Conservation (phyloP, 768 basidiomycete genomes). For the Cantharellus cinnabarinus region DNA sequence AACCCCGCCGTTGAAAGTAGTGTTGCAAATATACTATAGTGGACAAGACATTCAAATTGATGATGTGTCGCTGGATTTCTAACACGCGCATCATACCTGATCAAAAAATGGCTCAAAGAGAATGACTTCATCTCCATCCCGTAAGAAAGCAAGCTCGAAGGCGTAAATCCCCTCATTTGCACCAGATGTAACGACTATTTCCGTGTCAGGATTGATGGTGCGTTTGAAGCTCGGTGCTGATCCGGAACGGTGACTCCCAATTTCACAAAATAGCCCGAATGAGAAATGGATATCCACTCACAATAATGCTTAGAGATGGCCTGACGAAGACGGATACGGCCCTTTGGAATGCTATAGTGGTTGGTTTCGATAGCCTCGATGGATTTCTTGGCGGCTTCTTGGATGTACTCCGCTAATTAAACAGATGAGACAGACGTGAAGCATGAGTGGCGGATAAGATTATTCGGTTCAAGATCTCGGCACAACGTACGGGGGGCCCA, state of each 20-base stretch:
- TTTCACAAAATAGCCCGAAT: neutral
- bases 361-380: slow-evolving; percentile 41
- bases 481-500: slow-evolving; percentile 28
- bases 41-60: neutral
- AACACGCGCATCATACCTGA: slow-evolving; percentile 14
- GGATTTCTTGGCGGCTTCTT: slow-evolving; percentile 49
- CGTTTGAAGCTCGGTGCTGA: slow-evolving; percentile 24
- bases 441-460: neutral
- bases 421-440: too few relatives aligned
- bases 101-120: slow-evolving; percentile 98
- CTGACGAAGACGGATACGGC: slow-evolving; percentile 66
- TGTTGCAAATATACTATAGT: slow-evolving; percentile 60
- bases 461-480: neutral
- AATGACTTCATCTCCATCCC: slow-evolving; percentile 90
- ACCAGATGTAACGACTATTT: slow-evolving; percentile 88
- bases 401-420: slow-evolving; percentile 49
- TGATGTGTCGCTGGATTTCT: neutral
- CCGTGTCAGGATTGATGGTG: slow-evolving; percentile 59
- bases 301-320: slow-evolving; percentile 21
- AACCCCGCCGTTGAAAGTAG: slow-evolving; percentile 82
- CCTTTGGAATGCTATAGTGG: slow-evolving; percentile 85
- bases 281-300: neutral
- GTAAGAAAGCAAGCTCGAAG: slow-evolving; percentile 78
- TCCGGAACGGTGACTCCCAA: slow-evolving; percentile 13
- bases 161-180: slow-evolving; percentile 98